phyloP scores from a whole-genome alignment of 805 yeast genomes.

The Candida nonsorbophila region DNA sequence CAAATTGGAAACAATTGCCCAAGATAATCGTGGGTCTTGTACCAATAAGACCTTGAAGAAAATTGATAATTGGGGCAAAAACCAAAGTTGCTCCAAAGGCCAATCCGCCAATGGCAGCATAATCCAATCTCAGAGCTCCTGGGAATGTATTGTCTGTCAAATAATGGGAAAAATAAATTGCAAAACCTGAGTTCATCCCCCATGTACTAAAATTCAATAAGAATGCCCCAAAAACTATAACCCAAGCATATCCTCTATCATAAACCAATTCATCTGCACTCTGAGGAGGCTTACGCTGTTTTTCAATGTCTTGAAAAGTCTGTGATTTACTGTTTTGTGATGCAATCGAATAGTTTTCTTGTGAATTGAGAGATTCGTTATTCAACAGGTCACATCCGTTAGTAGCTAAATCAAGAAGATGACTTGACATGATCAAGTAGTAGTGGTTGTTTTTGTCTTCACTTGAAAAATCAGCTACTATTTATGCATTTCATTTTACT shows the following conservation, averaged over 20 bases:
- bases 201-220: conserved; percentile 56
- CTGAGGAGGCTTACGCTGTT: no score
- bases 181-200: conserved; percentile 70
- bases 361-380: no score
- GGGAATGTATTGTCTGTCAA: conserved; percentile 44
- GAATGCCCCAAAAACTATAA: conserved; percentile 46
- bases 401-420: no score
- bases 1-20: conserved; percentile 49
- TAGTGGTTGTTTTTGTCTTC: no score
- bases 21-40: conserved; percentile 32
- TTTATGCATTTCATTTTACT: no score
- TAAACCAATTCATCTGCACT: conserved; percentile 7
- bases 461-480: no score
- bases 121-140: conserved; percentile 55
- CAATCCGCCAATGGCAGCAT: conserved; percentile 64
- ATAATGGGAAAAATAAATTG: conserved; percentile 57
- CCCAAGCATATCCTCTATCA: conserved; percentile 72
- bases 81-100: conserved; percentile 53
- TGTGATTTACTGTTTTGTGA: no score
- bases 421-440: no score
- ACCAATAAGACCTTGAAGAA: conserved; percentile 40
- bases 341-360: no score
- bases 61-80: conserved; percentile 48
- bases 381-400: no score
- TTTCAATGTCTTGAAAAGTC: no score